Percentiles rank a stretch among this genome's conserved stretches.
phyloP scores from a whole-genome alignment of 164 flowering plant species.

The Macadamia integrifolia region DNA sequence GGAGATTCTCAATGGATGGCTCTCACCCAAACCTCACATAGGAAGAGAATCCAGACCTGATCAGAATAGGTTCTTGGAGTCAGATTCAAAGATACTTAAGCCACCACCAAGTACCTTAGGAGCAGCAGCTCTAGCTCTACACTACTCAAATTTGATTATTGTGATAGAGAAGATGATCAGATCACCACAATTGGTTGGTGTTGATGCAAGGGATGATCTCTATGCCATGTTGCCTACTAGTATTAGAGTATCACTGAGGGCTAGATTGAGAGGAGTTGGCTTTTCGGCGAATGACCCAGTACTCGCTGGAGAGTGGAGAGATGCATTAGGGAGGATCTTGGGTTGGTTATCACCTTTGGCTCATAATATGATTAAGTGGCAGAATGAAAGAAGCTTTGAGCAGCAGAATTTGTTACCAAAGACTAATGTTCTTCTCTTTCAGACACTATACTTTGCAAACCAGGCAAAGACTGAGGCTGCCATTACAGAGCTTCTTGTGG shows the following conservation, averaged over 20 bases:
- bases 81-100: slow-evolving; percentile 48
- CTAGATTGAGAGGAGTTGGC: slow-evolving; percentile 66
- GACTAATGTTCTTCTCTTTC: slow-evolving; percentile 63
- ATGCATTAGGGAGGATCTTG: slow-evolving; percentile 63
- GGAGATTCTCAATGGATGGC: too few species aligned
- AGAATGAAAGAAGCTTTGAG: slow-evolving; percentile 91
- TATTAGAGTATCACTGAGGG: slow-evolving; percentile 51
- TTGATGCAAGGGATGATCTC: slow-evolving; percentile 82
- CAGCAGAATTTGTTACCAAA: slow-evolving; percentile 53
- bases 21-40: too few species aligned
- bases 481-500: slow-evolving; percentile 87
- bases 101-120: slow-evolving; percentile 65
- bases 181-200: slow-evolving; percentile 77
- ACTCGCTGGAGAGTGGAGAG: slow-evolving; percentile 81
- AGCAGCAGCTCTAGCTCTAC: slow-evolving; percentile 60
- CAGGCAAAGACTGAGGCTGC: slow-evolving; percentile 88
- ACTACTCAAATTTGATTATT: slow-evolving; percentile 78
- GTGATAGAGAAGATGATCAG: slow-evolving; percentile 81
- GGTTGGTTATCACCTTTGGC: slow-evolving; percentile 87
- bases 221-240: slow-evolving; percentile 76
- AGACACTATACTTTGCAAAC: slow-evolving; percentile 78
- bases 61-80: slow-evolving; percentile 35
- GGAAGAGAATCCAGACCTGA: too few species aligned
- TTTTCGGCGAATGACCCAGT: slow-evolving; percentile 63
- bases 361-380: slow-evolving; percentile 94